Evolutionary conservation across 805 yeast genomes (phyloP), one percentile per base, ranked within the genome.

Genomic region (Candida pseudoglaebosa): DNA sequence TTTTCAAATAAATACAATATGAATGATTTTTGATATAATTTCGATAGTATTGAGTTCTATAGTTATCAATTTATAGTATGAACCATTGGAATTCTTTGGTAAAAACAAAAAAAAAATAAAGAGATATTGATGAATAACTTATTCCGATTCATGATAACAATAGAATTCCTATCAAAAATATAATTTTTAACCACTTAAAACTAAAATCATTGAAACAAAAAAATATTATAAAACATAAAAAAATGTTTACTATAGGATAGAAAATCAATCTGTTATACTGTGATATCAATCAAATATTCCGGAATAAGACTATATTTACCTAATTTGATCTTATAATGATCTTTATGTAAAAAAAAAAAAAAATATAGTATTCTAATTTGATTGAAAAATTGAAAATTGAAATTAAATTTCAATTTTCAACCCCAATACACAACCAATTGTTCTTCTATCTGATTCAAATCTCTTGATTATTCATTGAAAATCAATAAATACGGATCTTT

Each of bases 401-500:
- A 26, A 22, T n/a, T n/a, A n/a, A 26, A 26, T 26, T 26, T 26
- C 6, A 26, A 9, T 26, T 12, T 6, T 10, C 29, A 26, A 26
- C 12, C 9, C 29, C 29, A 26, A 26, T 13, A 26, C 29, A 26
- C 29, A 26, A 26, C 29, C 29, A 26, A 26, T 26, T n/a, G 29
- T 13, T 26, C 29, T 26, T 26, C 15, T 5, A 26, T 13, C 9
- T 10, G 15, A 10, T 26, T 13, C 13, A n/a, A 26, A 26, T 26
- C 29, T 12, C 29, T 26, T 26, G 29, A 26, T 13, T 26, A 26
- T 13, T 10, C 29, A 26, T 26, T 10, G 29, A 21, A 22, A 13
- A 33, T 10, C 20, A 33, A 33, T 22, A 22, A 19, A 33, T 20
- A 22, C 36, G 28, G 36, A 33, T 33, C 36, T 33, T 33, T 33